These are phyloP conservation scores for Wolfiporia cocos DNA, from an alignment of 1,284 basidiomycete species.

Conservation along the genomic window DNA sequence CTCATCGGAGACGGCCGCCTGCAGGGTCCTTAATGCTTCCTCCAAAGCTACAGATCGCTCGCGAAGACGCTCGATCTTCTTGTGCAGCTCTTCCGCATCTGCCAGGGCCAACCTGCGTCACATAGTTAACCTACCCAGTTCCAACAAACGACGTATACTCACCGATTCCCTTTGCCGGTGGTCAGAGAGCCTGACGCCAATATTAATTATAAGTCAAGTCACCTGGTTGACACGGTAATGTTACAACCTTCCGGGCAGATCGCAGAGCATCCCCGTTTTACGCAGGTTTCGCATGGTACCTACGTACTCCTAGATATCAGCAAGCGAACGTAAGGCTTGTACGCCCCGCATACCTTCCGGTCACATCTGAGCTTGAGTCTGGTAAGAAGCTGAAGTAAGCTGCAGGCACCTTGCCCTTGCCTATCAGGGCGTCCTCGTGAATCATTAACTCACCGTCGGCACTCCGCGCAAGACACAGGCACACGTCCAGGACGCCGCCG, in stretches of 20 bases:
- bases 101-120: constrained; percentile 54
- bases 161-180: constrained; percentile 46
- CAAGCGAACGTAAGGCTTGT: background rate
- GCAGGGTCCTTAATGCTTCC: constrained; percentile 42
- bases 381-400: constrained; percentile 1
- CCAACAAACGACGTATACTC: too few relatives aligned
- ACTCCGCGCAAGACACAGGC: constrained; percentile 70
- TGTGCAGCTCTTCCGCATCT: constrained; percentile 62
- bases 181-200: constrained; percentile 55
- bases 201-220: too few relatives aligned
- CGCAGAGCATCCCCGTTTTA: constrained; percentile 58
- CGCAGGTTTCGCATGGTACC: constrained; percentile 70
- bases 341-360: constrained; percentile 41
- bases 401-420: constrained; percentile 5
- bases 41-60: constrained; percentile 54
- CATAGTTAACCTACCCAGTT: too few relatives aligned
- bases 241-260: constrained; percentile 72
- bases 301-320: constrained; percentile 19
- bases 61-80: constrained; percentile 48
- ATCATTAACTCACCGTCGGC: constrained; percentile 40
- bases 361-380: constrained; percentile 72
- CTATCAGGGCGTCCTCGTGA: constrained; percentile 8
- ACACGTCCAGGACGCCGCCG: constrained; percentile 40
- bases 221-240: too few relatives aligned
- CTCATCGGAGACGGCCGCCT: constrained; percentile 38